A percentile compares a stretch with the other conserved stretches of the same genome.
Evolutionary conservation across 176 grass and related monocot genomes (phyloP).

Genomic region (Paspalum notatum): DNA sequence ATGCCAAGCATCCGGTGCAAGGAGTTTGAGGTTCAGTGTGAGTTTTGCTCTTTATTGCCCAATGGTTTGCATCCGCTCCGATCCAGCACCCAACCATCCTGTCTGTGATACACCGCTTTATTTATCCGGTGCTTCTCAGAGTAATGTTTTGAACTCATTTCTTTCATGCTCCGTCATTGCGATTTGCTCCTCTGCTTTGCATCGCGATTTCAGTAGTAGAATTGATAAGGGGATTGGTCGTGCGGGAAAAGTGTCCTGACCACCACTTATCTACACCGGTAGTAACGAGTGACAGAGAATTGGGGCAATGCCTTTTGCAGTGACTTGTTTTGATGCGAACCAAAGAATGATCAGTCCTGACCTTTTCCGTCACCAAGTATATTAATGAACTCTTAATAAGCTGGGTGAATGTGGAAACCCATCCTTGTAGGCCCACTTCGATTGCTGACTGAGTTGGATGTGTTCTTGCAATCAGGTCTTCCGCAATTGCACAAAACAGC

Average conservation of each 20-base stretch:
- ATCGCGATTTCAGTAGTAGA: too few relatives aligned
- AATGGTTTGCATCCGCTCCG: too few relatives aligned
- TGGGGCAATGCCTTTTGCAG: background rate
- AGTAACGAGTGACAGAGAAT: background rate
- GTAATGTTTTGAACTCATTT: too few relatives aligned
- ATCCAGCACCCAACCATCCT: too few relatives aligned
- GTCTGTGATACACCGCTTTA: too few relatives aligned
- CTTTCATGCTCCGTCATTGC: too few relatives aligned
- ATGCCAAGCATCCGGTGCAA: too few relatives aligned
- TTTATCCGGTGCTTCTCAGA: too few relatives aligned
- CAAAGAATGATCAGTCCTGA: background rate
- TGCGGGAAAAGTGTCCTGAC: background rate
- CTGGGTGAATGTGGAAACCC: background rate
- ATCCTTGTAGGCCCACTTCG: background rate
- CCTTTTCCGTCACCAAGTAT: too few relatives aligned
- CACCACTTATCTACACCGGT: background rate
- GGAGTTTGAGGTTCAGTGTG: too few relatives aligned
- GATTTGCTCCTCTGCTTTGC: too few relatives aligned
- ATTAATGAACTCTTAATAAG: background rate
- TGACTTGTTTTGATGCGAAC: constrained; percentile 5
- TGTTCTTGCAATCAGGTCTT: background rate
- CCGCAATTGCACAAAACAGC: background rate
- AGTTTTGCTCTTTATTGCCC: too few relatives aligned
- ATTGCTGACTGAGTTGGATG: background rate
- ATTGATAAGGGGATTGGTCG: background rate